Evolutionary conservation across 805 yeast species (phyloP).

Genomic region (Kodamaea kaohsiungensis): DNA sequence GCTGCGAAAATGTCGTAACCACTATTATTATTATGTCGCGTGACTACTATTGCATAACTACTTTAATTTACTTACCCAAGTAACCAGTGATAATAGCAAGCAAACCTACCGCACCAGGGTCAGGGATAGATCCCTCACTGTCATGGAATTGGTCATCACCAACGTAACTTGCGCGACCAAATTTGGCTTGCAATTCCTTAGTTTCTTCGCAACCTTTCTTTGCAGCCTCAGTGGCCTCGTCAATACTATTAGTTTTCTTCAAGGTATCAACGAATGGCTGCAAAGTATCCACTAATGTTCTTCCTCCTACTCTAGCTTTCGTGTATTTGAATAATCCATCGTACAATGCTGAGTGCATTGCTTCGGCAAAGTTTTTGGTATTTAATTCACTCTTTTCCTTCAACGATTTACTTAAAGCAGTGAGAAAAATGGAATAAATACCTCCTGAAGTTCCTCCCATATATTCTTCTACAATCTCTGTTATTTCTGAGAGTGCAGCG

Average conservation of each 20-base stretch:
- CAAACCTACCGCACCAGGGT: conserved; percentile 93
- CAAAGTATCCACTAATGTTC: conserved; percentile 86
- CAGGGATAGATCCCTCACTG: conserved; percentile 77
- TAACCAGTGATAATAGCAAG: conserved; percentile 58
- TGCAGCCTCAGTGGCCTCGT: conserved; percentile 68
- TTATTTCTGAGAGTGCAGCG: conserved; percentile 64
- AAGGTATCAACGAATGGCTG: conserved; percentile 81
- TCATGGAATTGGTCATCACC: conserved; percentile 56
- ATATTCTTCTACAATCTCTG: conserved; percentile 81
- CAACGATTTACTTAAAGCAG: conserved; percentile 64
- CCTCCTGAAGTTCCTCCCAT: conserved; percentile 99
- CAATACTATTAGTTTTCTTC: conserved; percentile 49
- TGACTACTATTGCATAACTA: conserved; percentile 7
- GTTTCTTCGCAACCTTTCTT: conserved; percentile 76
- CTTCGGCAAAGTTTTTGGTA: conserved; percentile 41
- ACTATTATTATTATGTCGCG: conserved; percentile 1
- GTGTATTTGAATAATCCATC: conserved; percentile 82
- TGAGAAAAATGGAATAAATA: conserved; percentile 77
- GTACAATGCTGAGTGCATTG: conserved; percentile 57
- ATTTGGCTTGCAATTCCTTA: conserved; percentile 72
- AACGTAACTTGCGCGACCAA: conserved; percentile 94
- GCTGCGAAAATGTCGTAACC: conserved; percentile 8
- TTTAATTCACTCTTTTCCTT: conserved; percentile 35
- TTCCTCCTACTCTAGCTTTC: conserved; percentile 83
- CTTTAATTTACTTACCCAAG: conserved; percentile 8